Percentiles rank a stretch among this genome's conserved stretches.
phyloP scores from a whole-genome alignment of 768 basidiomycete species.

The Lactarius evosmus region DNA sequence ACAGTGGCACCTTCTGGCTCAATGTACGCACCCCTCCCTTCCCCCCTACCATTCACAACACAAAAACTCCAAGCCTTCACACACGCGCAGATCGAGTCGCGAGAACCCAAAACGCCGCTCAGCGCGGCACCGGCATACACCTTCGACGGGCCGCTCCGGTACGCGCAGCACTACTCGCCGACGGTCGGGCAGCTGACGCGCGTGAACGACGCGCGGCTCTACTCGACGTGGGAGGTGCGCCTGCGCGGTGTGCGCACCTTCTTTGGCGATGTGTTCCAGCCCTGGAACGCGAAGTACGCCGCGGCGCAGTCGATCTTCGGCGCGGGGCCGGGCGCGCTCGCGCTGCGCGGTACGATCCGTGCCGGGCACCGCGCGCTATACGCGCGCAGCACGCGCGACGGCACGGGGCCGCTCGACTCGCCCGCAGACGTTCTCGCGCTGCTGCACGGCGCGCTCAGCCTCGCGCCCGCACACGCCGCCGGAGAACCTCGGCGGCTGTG shows the following conservation, averaged over 20 bases:
- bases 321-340: conserved; percentile 54
- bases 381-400: conserved; percentile 59
- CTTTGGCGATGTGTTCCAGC: conserved; percentile 59
- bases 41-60: not conserved
- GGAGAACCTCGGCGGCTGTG: conserved; percentile 67
- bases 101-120: conserved; percentile 41
- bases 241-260: conserved; percentile 55
- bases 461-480: not conserved
- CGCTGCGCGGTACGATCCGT: conserved; percentile 66
- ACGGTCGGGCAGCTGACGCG: conserved; percentile 63
- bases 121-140: conserved; percentile 50
- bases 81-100: conserved; percentile 50
- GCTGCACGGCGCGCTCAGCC: conserved; percentile 42
- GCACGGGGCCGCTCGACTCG: conserved; percentile 55
- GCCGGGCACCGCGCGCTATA: conserved; percentile 74
- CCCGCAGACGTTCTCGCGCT: conserved; percentile 49
- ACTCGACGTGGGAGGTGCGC: conserved; percentile 77
- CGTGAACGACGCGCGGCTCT: conserved; percentile 57
- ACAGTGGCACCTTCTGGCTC: conserved; percentile 64
- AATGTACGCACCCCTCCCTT: conserved; percentile 44
- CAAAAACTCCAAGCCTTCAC: too few species aligned
- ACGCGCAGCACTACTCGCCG: conserved; percentile 67
- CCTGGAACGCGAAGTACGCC: conserved; percentile 64
- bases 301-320: conserved; percentile 70
- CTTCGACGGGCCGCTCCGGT: conserved; percentile 74